A percentile compares a stretch with the other conserved stretches of the same genome.
phyloP scores from a whole-genome alignment of 345 rosid genomes.

The Citrus mangshanensis region DNA sequence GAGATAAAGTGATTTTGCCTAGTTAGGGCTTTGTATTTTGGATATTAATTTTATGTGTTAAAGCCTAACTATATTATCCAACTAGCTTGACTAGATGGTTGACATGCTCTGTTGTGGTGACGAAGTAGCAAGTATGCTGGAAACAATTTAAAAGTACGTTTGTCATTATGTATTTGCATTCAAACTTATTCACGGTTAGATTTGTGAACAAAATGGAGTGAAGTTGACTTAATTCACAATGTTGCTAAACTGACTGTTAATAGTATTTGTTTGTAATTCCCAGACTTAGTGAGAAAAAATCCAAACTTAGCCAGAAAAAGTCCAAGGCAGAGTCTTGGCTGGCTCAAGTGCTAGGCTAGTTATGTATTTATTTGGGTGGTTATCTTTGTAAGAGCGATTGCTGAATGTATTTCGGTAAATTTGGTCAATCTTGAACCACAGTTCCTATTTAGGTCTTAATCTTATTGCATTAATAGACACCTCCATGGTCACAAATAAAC shows the following conservation, averaged over 20 bases:
- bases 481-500: background rate
- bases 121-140: background rate
- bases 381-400: background rate
- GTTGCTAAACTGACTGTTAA: background rate
- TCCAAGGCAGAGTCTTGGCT: background rate
- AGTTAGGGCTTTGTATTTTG: background rate
- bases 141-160: background rate
- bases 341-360: background rate
- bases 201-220: background rate
- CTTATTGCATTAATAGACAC: background rate
- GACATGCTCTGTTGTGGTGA: background rate
- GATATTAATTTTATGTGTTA: no score
- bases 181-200: background rate
- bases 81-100: background rate
- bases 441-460: background rate
- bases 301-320: background rate
- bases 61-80: background rate
- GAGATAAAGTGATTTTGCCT: background rate
- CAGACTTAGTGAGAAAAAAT: background rate
- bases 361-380: background rate
- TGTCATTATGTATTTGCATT: background rate
- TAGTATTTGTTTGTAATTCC: background rate
- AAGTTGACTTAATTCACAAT: background rate
- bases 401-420: slow-evolving; percentile 12
- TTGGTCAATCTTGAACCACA: slow-evolving; percentile 9